phyloP scores from a whole-genome alignment of 345 rosid genomes.

The Corchorus olitorius region DNA sequence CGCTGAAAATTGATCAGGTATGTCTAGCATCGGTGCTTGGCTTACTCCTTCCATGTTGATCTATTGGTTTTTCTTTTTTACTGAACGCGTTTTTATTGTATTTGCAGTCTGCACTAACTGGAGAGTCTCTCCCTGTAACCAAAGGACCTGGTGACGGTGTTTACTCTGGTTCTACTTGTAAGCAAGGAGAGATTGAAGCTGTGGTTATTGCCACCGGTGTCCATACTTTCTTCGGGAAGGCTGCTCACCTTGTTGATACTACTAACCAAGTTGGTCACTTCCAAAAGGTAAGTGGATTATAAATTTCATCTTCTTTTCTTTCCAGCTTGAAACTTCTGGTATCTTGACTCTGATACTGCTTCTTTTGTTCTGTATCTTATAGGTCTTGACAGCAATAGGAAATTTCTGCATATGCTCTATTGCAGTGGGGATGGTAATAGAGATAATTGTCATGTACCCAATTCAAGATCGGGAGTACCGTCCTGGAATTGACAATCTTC shows the following conservation, averaged over 20 bases:
- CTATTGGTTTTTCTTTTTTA: constrained; percentile 19
- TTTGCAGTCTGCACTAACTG: constrained; percentile 92
- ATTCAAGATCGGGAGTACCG: constrained; percentile 91
- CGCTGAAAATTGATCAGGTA: constrained; percentile 95
- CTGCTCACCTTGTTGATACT: constrained; percentile 95
- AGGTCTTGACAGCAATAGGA: constrained; percentile 99
- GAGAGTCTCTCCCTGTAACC: constrained; percentile 97
- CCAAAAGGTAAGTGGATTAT: constrained; percentile 64
- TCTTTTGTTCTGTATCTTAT: constrained; percentile 20
- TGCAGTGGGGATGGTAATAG: constrained; percentile 89
- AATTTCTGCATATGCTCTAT: constrained; percentile 99
- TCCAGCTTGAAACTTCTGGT: not conserved
- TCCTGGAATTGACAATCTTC: constrained; percentile 98
- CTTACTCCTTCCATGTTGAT: constrained; percentile 12
- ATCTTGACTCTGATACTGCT: constrained; percentile 17
- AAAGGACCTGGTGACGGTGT: constrained; percentile 97
- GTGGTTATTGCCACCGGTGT: constrained; percentile 97
- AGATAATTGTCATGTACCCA: constrained; percentile 94
- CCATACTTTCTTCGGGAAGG: constrained; percentile 97
- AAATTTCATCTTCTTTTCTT: not conserved
- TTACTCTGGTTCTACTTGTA: constrained; percentile 97
- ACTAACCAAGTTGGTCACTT: constrained; percentile 99
- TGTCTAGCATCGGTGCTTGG: not conserved
- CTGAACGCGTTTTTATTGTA: constrained; percentile 13
- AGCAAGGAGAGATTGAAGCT: constrained; percentile 97